A percentile compares a stretch with the other conserved stretches of the same genome.
phyloP scores from a whole-genome alignment of 148 eudicot species.

The Persicaria maculosa region DNA sequence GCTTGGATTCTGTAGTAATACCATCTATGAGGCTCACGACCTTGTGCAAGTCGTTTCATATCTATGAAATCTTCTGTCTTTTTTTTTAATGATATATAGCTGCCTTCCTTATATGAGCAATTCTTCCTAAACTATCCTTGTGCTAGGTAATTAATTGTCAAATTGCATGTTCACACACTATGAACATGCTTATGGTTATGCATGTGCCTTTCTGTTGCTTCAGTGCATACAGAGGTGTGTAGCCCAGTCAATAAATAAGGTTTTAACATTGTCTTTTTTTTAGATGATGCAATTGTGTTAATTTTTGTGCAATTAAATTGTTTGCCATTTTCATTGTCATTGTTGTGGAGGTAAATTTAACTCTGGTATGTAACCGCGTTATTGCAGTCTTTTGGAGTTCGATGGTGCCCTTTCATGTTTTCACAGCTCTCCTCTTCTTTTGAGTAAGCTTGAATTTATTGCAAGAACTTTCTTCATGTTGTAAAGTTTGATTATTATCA shows the following conservation, averaged over 20 bases:
- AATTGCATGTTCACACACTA: background rate
- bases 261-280: background rate
- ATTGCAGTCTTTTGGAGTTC: constrained; percentile 89
- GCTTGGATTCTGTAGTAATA: background rate
- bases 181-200: background rate
- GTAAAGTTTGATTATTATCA: background rate
- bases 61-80: background rate
- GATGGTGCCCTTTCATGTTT: constrained; percentile 88
- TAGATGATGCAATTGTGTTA: background rate
- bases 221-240: background rate
- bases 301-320: background rate
- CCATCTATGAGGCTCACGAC: background rate
- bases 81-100: no score
- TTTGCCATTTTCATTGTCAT: background rate
- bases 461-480: constrained; percentile 1
- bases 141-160: background rate
- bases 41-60: background rate
- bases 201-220: background rate
- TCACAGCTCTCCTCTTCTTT: constrained; percentile 63
- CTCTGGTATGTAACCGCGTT: background rate
- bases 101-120: background rate
- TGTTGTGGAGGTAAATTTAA: background rate
- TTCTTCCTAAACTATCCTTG: background rate
- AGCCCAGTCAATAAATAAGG: background rate
- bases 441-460: constrained; percentile 58